These are phyloP conservation scores for Blepharisma stoltei DNA, from an alignment of 73 alveolate genomes.

Conservation along the genomic window DNA sequence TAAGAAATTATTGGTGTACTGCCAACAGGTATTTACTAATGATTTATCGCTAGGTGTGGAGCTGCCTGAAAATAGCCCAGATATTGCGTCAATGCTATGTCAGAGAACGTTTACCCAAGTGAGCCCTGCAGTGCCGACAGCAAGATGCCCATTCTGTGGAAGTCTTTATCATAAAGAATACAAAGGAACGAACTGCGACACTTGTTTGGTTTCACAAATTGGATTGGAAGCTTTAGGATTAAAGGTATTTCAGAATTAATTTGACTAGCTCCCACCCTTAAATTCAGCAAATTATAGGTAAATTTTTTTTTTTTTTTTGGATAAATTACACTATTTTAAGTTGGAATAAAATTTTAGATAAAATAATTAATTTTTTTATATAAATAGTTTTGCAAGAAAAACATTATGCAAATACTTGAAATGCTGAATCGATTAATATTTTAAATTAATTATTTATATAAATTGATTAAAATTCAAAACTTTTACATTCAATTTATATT, in stretches of 20 bases:
- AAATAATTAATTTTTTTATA: too few species aligned
- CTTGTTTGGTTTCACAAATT: constrained; percentile 9
- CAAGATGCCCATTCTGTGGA: constrained; percentile 32
- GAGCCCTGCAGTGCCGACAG: neutral
- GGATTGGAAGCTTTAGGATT: constrained; percentile 33
- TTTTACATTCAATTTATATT: too few species aligned
- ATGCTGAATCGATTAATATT: too few species aligned
- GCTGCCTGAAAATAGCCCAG: constrained; percentile 14
- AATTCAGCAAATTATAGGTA: too few species aligned
- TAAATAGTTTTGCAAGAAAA: too few species aligned
- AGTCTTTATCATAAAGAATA: constrained; percentile 20
- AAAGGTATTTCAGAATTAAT: neutral
- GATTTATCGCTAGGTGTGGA: neutral
- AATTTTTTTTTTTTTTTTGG: too few species aligned
- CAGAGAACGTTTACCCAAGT: neutral
- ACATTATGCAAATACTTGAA: too few species aligned
- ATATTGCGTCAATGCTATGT: constrained; percentile 14
- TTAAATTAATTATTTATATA: too few species aligned
- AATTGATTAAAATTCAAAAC: too few species aligned
- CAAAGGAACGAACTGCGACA: constrained; percentile 14
- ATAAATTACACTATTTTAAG: too few species aligned
- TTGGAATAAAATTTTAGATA: too few species aligned
- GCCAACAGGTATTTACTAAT: constrained; percentile 25
- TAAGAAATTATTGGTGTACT: constrained; percentile 25
- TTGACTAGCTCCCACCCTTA: too few species aligned